A percentile compares a stretch with the other conserved stretches of the same genome.
phyloP scores from a whole-genome alignment of 805 yeast species.

The Zygosaccharomyces siamensis region DNA sequence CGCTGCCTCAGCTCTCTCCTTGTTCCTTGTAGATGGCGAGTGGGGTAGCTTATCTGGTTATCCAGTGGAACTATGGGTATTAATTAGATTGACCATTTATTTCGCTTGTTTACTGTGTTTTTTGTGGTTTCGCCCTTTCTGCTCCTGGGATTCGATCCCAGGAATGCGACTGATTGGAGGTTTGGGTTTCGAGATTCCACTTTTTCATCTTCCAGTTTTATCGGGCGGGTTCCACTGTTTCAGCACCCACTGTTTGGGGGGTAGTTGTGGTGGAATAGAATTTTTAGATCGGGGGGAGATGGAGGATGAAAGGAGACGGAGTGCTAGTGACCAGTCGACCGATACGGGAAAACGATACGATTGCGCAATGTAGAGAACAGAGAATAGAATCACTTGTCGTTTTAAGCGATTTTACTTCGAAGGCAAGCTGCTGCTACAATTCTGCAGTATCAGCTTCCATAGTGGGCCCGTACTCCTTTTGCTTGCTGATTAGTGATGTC shows the following conservation, averaged over 20 bases:
- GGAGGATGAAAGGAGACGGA: background rate
- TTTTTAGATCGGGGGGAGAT: background rate
- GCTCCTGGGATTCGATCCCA: background rate
- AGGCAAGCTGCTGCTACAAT: background rate
- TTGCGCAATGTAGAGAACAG: background rate
- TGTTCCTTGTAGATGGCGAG: background rate
- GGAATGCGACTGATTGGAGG: background rate
- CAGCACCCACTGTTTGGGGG: background rate
- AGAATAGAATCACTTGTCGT: background rate
- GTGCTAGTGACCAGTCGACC: background rate
- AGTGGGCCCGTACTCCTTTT: too few species aligned
- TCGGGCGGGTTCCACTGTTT: constrained; percentile 1
- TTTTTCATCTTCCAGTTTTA: background rate
- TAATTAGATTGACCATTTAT: background rate
- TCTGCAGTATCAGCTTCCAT: too few species aligned
- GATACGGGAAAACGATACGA: background rate
- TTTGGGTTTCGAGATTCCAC: background rate
- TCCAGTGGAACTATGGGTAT: too few species aligned
- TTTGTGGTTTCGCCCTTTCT: background rate
- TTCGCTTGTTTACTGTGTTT: background rate
- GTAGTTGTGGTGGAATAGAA: too few species aligned
- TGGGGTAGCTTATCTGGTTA: too few species aligned
- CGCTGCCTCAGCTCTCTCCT: background rate
- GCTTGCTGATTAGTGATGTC: too few species aligned
- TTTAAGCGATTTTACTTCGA: background rate